Evolutionary conservation across 768 basidiomycete genomes (phyloP).

Genomic region (Termitomyces sp.): DNA sequence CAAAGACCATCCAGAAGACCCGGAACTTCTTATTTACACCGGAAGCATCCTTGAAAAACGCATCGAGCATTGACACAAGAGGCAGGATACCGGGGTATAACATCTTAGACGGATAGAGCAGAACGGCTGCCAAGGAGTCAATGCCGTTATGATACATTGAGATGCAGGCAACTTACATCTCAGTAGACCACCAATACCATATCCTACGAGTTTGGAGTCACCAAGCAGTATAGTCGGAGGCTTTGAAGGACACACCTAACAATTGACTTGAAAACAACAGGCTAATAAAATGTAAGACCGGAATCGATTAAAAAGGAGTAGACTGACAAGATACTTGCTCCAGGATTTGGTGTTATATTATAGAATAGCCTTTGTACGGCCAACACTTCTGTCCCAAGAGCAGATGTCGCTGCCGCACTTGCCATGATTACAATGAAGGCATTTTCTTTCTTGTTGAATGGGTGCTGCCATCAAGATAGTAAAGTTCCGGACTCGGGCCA

Average conservation of each 20-base stretch:
- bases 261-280: conserved; percentile 29
- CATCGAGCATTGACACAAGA: conserved; percentile 42
- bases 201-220: conserved; percentile 31
- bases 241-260: conserved; percentile 16
- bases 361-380: conserved; percentile 52
- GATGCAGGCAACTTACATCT: conserved; percentile 26
- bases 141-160: background rate
- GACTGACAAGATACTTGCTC: conserved; percentile 35
- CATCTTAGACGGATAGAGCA: conserved; percentile 51
- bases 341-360: conserved; percentile 42
- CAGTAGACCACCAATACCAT: conserved; percentile 51
- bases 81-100: conserved; percentile 43
- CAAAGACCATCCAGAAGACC: conserved; percentile 43
- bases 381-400: conserved; percentile 48
- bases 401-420: conserved; percentile 46
- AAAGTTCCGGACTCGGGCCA: background rate
- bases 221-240: background rate
- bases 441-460: conserved; percentile 58
- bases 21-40: conserved; percentile 35
- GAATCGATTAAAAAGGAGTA: background rate
- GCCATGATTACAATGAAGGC: conserved; percentile 55
- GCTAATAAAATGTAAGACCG: conserved; percentile 8
- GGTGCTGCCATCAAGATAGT: conserved; percentile 27
- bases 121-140: conserved; percentile 23
- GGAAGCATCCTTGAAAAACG: conserved; percentile 36